phyloP scores from a whole-genome alignment of 2,329 filamentous ascomycete genomes.

The Fusarium sp. region DNA sequence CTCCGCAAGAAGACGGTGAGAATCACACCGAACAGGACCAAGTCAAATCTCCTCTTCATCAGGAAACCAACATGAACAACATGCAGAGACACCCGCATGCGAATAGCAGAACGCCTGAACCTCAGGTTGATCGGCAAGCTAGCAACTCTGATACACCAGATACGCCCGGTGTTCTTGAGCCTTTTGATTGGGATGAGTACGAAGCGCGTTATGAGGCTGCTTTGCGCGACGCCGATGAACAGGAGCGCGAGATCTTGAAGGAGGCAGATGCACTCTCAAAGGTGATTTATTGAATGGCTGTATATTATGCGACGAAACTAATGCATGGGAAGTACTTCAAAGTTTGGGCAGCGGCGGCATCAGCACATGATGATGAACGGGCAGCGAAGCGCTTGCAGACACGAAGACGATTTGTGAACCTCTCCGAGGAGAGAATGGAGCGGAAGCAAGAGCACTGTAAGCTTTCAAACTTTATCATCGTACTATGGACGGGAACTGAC shows the following conservation, averaged over 20 bases:
- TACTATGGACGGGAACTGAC: conserved; percentile 33
- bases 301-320: conserved; percentile 2
- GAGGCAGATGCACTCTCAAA: conserved; percentile 77
- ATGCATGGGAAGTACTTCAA: conserved; percentile 74
- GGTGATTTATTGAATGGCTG: conserved; percentile 54
- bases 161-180: conserved; percentile 65
- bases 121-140: conserved; percentile 51
- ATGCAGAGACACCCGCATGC: conserved; percentile 37
- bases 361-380: conserved; percentile 79
- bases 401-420: conserved; percentile 79
- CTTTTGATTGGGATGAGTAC: conserved; percentile 84
- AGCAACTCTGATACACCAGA: conserved; percentile 57
- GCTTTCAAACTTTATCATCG: conserved; percentile 48
- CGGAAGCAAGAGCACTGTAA: conserved; percentile 85
- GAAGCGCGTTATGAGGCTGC: conserved; percentile 75
- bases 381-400: conserved; percentile 85
- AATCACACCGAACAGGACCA: conserved; percentile 30
- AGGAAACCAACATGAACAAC: conserved; percentile 42
- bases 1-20: conserved; percentile 35
- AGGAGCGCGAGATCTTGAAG: conserved; percentile 74
- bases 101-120: conserved; percentile 55
- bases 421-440: conserved; percentile 77
- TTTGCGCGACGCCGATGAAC: conserved; percentile 70
- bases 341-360: conserved; percentile 80
- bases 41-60: conserved; percentile 21